These are phyloP conservation scores for Hypoxylon intermedium DNA, from an alignment of 495 filamentous ascomycete species.

Conservation along the genomic window DNA sequence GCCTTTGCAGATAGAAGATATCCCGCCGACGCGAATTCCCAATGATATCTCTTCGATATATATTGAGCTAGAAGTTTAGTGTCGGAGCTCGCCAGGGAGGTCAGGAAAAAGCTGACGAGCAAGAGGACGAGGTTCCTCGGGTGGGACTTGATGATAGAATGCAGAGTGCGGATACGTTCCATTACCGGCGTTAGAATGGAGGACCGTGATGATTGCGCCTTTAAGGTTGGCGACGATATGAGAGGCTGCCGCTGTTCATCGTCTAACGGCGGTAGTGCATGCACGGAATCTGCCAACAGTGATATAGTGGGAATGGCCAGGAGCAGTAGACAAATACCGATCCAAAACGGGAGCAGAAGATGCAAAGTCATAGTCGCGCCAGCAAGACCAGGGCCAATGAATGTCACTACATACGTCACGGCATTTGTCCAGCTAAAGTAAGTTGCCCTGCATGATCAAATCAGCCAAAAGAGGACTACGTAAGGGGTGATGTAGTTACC, in stretches of 20 bases:
- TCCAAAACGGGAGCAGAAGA: conserved; percentile 50
- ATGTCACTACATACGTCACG: conserved; percentile 48
- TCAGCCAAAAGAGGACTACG: background rate
- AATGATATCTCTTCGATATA: conserved; percentile 52
- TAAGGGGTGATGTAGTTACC: conserved; percentile 36
- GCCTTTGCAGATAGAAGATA: conserved; percentile 55
- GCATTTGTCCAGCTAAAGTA: conserved; percentile 56
- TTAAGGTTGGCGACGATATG: conserved; percentile 41
- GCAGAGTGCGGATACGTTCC: conserved; percentile 37
- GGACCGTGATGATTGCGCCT: conserved; percentile 25
- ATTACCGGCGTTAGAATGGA: conserved; percentile 24
- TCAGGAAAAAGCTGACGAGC: conserved; percentile 50
- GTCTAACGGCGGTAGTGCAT: conserved; percentile 4
- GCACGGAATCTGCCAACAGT: conserved; percentile 29
- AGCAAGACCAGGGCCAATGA: conserved; percentile 52
- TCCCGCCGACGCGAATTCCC: conserved; percentile 50
- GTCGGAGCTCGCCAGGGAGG: conserved; percentile 55
- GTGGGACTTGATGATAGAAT: conserved; percentile 36
- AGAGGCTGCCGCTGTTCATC: conserved; percentile 40
- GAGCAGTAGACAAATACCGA: conserved; percentile 47
- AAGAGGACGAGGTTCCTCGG: conserved; percentile 47
- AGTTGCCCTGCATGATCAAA: conserved; percentile 43
- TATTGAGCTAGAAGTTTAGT: conserved; percentile 55
- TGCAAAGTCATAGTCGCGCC: conserved; percentile 49
- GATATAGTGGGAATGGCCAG: conserved; percentile 45